A percentile compares a stretch with the other conserved stretches of the same genome.
Conservation (phyloP, 805 yeast species). For the Candida broadrunensis region DNA sequence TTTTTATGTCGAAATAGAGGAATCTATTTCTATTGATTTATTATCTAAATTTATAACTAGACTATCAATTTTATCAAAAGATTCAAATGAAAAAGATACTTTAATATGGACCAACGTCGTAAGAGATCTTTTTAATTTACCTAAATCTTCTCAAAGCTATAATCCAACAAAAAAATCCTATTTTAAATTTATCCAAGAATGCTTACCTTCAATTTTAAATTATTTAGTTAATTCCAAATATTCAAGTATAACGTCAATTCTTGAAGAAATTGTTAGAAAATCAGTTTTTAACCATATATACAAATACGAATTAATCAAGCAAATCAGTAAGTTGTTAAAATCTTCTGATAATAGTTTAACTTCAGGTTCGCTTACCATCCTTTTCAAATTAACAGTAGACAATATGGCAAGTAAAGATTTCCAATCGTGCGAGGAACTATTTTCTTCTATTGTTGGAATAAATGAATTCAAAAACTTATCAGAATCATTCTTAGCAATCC, state of each 20-base stretch:
- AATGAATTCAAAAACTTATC: slow-evolving; percentile 36
- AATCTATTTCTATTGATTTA: slow-evolving; percentile 23
- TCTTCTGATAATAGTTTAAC: slow-evolving; percentile 2
- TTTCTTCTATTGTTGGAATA: slow-evolving; percentile 32
- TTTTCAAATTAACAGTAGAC: slow-evolving; percentile 25
- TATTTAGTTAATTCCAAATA: slow-evolving; percentile 2
- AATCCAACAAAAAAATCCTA: slow-evolving; percentile 28
- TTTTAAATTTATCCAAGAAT: slow-evolving; percentile 23
- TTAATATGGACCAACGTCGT: slow-evolving; percentile 23
- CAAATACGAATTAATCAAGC: slow-evolving; percentile 3
- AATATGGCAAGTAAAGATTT: slow-evolving; percentile 31
- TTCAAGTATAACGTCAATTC: not conserved
- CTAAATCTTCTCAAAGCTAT: slow-evolving; percentile 17
- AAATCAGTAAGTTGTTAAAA: slow-evolving; percentile 13
- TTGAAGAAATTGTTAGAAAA: slow-evolving; percentile 2
- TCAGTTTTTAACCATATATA: not conserved
- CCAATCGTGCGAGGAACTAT: slow-evolving; percentile 46
- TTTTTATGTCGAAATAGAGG: slow-evolving; percentile 33
- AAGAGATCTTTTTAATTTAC: slow-evolving; percentile 19
- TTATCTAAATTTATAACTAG: slow-evolving; percentile 7
- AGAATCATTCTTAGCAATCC: slow-evolving; percentile 40
- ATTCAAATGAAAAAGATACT: not conserved
- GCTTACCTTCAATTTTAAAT: slow-evolving; percentile 13
- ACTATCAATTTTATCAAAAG: not conserved
- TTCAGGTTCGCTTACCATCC: slow-evolving; percentile 10